Conservation (phyloP, 1,284 basidiomycete species). For the Rhizopogon parksii region DNA sequence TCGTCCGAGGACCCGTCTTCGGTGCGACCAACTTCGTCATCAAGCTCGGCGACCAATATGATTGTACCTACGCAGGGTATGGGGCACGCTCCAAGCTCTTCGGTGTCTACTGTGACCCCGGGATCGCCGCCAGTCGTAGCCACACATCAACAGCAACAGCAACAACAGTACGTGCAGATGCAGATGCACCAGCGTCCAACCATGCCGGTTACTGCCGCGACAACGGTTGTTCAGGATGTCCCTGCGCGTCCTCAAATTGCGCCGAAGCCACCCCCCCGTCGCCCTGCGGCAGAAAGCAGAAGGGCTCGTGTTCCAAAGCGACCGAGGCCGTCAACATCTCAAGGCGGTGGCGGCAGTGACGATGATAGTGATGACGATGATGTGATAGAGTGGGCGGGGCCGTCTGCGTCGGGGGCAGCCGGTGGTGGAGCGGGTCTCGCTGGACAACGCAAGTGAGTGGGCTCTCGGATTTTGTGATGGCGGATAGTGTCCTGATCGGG, state of each 20-base stretch:
- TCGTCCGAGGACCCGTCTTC: conserved; percentile 3
- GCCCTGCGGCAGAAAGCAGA: background rate
- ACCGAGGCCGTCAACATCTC: conserved; percentile 5
- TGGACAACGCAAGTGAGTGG: conserved; percentile 1
- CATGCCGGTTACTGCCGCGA: conserved; percentile 4
- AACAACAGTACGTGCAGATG: conserved; percentile 5
- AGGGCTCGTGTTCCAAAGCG: conserved; percentile 20
- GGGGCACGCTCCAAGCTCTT: conserved; percentile 9
- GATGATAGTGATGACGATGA: conserved; percentile 28
- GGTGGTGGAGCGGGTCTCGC: background rate
- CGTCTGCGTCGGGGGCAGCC: background rate
- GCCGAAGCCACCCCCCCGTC: background rate
- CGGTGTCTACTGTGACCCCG: conserved; percentile 20
- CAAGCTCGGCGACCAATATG: background rate
- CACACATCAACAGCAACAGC: background rate
- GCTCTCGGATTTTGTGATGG: background rate
- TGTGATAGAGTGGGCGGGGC: conserved; percentile 15
- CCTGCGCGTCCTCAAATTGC: background rate
- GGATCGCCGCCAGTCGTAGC: conserved; percentile 12
- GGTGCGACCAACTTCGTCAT: background rate
- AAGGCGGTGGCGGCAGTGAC: conserved; percentile 19
- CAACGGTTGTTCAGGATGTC: conserved; percentile 4
- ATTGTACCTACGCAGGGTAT: background rate
- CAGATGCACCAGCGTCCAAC: conserved; percentile 4
- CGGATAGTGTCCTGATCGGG: background rate